Conservation (phyloP, 192 early-diverging fungal genomes). For the Entomortierella beljakovae region DNA sequence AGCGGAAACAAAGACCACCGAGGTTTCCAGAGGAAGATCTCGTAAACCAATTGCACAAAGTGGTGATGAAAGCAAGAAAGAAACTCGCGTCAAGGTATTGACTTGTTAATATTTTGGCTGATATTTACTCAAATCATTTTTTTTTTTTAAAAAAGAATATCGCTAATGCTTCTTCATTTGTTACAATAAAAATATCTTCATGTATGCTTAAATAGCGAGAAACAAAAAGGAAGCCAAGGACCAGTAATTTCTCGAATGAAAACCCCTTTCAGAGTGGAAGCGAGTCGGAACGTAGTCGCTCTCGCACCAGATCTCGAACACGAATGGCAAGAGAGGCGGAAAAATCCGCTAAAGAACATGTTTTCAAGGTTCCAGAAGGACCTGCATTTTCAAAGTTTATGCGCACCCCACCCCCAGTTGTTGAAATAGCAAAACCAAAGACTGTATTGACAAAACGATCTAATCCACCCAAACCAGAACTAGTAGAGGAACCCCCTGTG, state of each 20-base stretch:
- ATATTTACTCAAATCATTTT: no score
- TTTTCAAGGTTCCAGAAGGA: constrained; percentile 42
- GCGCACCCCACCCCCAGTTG: constrained; percentile 10
- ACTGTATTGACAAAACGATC: constrained; percentile 8
- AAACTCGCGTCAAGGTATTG: neutral
- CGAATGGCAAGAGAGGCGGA: constrained; percentile 10
- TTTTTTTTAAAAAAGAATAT: no score
- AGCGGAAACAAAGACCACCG: constrained; percentile 8
- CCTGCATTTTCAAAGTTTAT: constrained; percentile 45
- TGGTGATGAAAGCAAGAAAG: constrained; percentile 24
- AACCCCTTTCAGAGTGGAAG: constrained; percentile 58
- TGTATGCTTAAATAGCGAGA: neutral
- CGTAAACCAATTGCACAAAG: constrained; percentile 14
- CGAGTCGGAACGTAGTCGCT: constrained; percentile 39
- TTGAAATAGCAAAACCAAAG: neutral
- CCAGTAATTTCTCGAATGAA: constrained; percentile 47
- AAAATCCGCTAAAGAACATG: constrained; percentile 12
- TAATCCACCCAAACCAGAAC: neutral
- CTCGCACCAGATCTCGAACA: constrained; percentile 34
- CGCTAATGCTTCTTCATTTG: neutral
- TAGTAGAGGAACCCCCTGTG: constrained; percentile 3
- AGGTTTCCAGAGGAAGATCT: constrained; percentile 16
- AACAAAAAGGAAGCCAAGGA: constrained; percentile 13
- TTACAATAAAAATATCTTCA: neutral
- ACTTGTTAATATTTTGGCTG: no score